Evolutionary conservation across 1,284 basidiomycete genomes (phyloP).

Genomic region (Ceratobasidium sp.): DNA sequence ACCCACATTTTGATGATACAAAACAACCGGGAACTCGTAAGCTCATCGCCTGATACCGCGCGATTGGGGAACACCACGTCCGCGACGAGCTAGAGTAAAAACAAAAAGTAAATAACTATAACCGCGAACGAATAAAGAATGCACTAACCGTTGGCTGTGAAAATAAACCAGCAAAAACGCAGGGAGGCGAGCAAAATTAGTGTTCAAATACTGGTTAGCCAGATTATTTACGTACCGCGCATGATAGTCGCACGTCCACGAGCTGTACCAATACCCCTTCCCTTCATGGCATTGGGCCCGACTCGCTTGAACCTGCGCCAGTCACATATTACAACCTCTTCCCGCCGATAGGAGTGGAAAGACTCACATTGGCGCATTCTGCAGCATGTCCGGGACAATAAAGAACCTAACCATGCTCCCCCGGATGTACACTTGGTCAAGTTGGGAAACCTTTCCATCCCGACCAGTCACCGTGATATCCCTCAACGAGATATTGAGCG

Average conservation of each 20-base stretch:
- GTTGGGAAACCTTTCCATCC: slow-evolving; percentile 98
- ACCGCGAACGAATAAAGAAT: slow-evolving; percentile 25
- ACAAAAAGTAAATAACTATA: slow-evolving; percentile 31
- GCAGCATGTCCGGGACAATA: slow-evolving; percentile 99
- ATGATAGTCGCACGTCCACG: slow-evolving; percentile 97
- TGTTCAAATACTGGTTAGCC: slow-evolving; percentile 9
- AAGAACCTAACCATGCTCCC: slow-evolving; percentile 98
- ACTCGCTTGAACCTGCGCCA: slow-evolving; percentile 92
- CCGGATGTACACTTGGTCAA: slow-evolving; percentile 98
- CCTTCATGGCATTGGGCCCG: slow-evolving; percentile 97
- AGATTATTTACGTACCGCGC: slow-evolving; percentile 67
- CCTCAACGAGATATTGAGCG: slow-evolving; percentile 94
- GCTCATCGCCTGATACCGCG: slow-evolving; percentile 76
- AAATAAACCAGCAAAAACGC: slow-evolving; percentile 38
- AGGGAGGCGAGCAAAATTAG: slow-evolving; percentile 38
- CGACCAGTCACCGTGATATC: slow-evolving; percentile 98
- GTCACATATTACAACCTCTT: neutral
- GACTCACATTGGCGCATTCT: slow-evolving; percentile 97
- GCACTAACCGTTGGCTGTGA: slow-evolving; percentile 67
- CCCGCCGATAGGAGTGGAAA: slow-evolving; percentile 11
- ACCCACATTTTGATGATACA: neutral
- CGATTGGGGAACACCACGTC: slow-evolving; percentile 69
- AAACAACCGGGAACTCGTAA: neutral
- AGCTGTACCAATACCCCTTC: slow-evolving; percentile 97
- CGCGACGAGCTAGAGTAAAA: slow-evolving; percentile 70